Base-by-base conservation (phyloP, 148 eudicot species). In the Fagopyrum esculentum region DNA sequence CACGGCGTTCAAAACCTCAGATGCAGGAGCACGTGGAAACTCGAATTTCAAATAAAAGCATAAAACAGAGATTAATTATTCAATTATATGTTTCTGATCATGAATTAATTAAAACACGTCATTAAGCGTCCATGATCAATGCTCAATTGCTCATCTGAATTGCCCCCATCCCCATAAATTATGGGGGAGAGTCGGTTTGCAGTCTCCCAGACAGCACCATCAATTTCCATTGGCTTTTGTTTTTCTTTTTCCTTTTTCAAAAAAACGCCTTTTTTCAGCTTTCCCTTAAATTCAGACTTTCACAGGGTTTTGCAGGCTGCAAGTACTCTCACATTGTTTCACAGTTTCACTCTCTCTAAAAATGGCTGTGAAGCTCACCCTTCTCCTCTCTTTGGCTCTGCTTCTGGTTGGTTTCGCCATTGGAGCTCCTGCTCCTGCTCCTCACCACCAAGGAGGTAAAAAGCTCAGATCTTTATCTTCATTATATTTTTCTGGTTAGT, bases 401-500 rank as follows among this genome's bases (percentile, higher is more conserved):
- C 73, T 83, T 2, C 71, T 80, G 51, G 54, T 80, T n/a, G 63
- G 48, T 56, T 77, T 78, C 79, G 80, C 87, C 77, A 45, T 81
- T 78, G 79, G 68, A 30, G 78, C 84, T 76, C 10, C 85, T 71
- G 40, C 40, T 35, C 40, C 40, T 35, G 2, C 3, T 35, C 40
- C 40, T 35, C 40, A 35, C 40, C 64, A 72, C 49, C 61, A 54
- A 16, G 77, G 83, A 75, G 79, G 46, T 55, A 40, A 29, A 35
- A 75, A 29, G 12, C 26, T 61, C 76, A 56, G 4, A 74, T 49
- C 46, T 68, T 30, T 35, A 35, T 35, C 40, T 35, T 35, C 40
- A 29, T 10, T 12, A 55, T 16, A 47, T 4, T 22, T 7, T 30
- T 71, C 40, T 35, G 2, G 2, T 35, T 35, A 1, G 2, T 35